A percentile compares a stretch with the other conserved stretches of the same genome.
Evolutionary conservation across 2,329 filamentous ascomycete species (phyloP).

Genomic region (Fusarium pseudoanthophilum): DNA sequence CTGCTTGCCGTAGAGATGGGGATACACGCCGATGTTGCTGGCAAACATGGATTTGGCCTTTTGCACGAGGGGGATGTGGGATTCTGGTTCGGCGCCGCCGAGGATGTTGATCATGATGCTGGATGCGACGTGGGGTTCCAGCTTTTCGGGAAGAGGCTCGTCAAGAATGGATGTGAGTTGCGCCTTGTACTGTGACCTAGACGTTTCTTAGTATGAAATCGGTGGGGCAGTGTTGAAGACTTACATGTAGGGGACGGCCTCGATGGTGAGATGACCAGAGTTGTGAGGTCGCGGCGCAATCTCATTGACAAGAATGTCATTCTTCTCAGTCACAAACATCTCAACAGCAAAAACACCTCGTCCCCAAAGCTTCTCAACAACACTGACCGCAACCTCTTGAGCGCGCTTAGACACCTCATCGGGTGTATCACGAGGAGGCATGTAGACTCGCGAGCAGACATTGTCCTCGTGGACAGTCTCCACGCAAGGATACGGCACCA

Average conservation of each 20-base stretch:
- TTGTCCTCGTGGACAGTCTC: slow-evolving; percentile 96
- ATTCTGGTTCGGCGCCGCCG: slow-evolving; percentile 72
- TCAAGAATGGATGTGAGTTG: slow-evolving; percentile 87
- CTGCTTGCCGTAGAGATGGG: slow-evolving; percentile 93
- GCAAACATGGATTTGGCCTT: slow-evolving; percentile 57
- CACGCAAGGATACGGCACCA: slow-evolving; percentile 84
- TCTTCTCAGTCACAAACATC: slow-evolving; percentile 86
- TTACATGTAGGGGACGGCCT: slow-evolving; percentile 79
- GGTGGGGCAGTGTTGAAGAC: rapidly evolving
- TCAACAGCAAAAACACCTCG: slow-evolving; percentile 96
- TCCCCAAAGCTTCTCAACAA: slow-evolving; percentile 83
- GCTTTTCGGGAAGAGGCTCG: slow-evolving; percentile 63
- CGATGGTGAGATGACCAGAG: slow-evolving; percentile 94
- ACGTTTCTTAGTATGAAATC: rapidly evolving
- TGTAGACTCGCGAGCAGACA: slow-evolving; percentile 93
- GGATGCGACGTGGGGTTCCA: slow-evolving; percentile 68
- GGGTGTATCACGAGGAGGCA: slow-evolving; percentile 82
- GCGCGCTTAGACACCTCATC: slow-evolving; percentile 77
- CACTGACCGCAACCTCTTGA: slow-evolving; percentile 48
- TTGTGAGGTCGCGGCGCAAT: slow-evolving; percentile 87
- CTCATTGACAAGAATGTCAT: slow-evolving; percentile 82
- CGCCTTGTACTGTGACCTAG: slow-evolving; percentile 84
- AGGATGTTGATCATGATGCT: slow-evolving; percentile 86
- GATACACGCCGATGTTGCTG: slow-evolving; percentile 61
- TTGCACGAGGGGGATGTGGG: slow-evolving; percentile 65